Evolutionary conservation across 768 basidiomycete species (phyloP), one percentile per base, ranked within the genome.

Genomic region (Tricholoma matsutake): DNA sequence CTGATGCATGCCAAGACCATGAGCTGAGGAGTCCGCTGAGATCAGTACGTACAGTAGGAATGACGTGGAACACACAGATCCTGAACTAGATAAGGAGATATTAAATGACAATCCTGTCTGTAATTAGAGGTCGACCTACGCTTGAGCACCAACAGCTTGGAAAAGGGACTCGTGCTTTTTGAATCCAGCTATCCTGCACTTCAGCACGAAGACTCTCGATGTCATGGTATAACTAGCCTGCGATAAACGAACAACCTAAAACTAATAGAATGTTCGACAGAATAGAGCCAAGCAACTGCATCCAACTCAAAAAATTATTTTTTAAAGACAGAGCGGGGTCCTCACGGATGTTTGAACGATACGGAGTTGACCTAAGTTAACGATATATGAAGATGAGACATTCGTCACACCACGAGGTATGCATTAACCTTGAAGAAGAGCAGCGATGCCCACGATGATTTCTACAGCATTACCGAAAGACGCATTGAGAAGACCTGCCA

Each of bases 271-370:
- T 78, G 73, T 97, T 97, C 11, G 93, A 95, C 39, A 97, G 75
- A 61, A 97, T 91, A 29, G 92, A 94, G 18, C 94, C 95, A 49
- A 97, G 83, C 83, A 96, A 87, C 91, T 91, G 64, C 4, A 57
- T 32, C 10, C 25, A 31, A 8, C 29, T 63, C 8, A 56, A 22
- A 52, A 39, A 41, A 51, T 53, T 8, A 59, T 14, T 25, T 25
- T 29, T 16, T 28, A 8, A 11, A 22, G 7, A 20, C 41, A 45
- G n/a, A 9, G 54, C 18, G 10, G 14, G 34, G 11, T 11, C 65
- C 84, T 62, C 61, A 91, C 90, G 37, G 94, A 95, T 29, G 92
- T 95, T 73, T 97, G 94, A 2, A 97, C 95, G 67, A 97, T 90
- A 35, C 91, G 86, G 16, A 95, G 79, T 74, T 97, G 82, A 58